phyloP scores from a whole-genome alignment of 73 alveolate species.

The Paraurostyla sp. region DNA sequence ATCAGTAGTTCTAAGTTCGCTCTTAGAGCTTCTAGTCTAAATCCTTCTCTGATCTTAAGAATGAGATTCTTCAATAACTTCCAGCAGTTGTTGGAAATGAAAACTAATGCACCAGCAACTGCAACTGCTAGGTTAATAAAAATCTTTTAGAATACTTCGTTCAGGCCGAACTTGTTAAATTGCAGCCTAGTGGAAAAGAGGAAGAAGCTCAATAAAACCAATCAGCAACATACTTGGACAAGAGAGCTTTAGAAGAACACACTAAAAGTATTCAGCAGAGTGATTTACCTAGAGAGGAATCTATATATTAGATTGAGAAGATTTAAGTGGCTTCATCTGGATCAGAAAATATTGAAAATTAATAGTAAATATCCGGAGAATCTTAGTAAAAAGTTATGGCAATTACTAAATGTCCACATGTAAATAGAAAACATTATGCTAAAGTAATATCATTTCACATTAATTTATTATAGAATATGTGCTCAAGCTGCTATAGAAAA shows the following conservation, averaged over 20 bases:
- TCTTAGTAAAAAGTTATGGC: conserved; percentile 43
- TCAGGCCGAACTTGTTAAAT: not conserved
- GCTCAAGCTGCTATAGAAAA: conserved; percentile 78
- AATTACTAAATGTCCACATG: conserved; percentile 75
- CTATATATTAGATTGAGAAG: no score
- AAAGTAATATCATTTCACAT: conserved; percentile 3
- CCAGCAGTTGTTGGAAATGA: not conserved
- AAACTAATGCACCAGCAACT: not conserved
- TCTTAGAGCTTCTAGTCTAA: not conserved
- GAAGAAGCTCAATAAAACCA: not conserved
- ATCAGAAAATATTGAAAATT: no score
- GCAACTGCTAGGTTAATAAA: conserved; percentile 2
- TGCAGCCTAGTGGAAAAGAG: not conserved
- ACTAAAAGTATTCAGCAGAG: not conserved
- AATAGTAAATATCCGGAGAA: no score
- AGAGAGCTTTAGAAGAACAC: no score
- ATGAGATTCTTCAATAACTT: not conserved
- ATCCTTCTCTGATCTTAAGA: not conserved
- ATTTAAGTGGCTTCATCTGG: no score
- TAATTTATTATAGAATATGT: conserved; percentile 68
- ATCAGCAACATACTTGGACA: no score
- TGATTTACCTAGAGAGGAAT: no score
- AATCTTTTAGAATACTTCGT: conserved; percentile 6
- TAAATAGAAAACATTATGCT: conserved; percentile 80
- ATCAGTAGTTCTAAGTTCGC: no score